phyloP scores from a whole-genome alignment of 2,329 filamentous ascomycete species.

The Hypoxylon sp. region DNA sequence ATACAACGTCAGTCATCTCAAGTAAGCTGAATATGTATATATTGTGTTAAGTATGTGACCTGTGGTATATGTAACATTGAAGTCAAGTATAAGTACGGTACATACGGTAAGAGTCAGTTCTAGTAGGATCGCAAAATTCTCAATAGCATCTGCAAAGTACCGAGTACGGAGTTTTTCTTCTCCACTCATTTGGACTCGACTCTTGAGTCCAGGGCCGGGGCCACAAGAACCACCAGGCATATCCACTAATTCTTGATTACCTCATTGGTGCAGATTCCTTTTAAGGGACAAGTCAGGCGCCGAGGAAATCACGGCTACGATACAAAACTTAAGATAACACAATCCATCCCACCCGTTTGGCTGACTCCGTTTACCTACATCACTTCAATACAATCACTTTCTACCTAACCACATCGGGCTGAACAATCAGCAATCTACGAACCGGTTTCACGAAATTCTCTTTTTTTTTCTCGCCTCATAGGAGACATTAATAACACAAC shows the following conservation, averaged over 20 bases:
- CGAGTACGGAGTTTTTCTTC: constrained; percentile 15
- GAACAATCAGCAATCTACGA: constrained; percentile 20
- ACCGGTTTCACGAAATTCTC: constrained; percentile 16
- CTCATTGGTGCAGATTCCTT: constrained; percentile 39
- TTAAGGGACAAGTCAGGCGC: constrained; percentile 45
- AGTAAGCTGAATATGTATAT: too few species aligned
- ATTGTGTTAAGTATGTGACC: too few species aligned
- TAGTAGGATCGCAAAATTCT: constrained; percentile 1
- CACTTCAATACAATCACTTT: constrained; percentile 16
- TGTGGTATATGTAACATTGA: too few species aligned
- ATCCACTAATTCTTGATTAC: constrained; percentile 28
- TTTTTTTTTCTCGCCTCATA: constrained; percentile 1
- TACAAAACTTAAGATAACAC: constrained; percentile 36
- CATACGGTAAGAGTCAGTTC: neutral
- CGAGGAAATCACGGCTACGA: constrained; percentile 33
- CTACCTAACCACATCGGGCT: constrained; percentile 37
- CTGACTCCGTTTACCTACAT: constrained; percentile 22
- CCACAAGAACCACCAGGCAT: neutral
- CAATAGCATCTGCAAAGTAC: constrained; percentile 9
- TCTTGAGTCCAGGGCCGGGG: constrained; percentile 2
- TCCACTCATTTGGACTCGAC: constrained; percentile 16
- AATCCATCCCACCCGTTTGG: constrained; percentile 31
- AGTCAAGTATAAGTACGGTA: too few species aligned
- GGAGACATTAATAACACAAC: constrained; percentile 13
- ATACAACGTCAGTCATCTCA: too few species aligned